Conservation (phyloP, 1,284 basidiomycete species). For the Moesziomyces sp. region DNA sequence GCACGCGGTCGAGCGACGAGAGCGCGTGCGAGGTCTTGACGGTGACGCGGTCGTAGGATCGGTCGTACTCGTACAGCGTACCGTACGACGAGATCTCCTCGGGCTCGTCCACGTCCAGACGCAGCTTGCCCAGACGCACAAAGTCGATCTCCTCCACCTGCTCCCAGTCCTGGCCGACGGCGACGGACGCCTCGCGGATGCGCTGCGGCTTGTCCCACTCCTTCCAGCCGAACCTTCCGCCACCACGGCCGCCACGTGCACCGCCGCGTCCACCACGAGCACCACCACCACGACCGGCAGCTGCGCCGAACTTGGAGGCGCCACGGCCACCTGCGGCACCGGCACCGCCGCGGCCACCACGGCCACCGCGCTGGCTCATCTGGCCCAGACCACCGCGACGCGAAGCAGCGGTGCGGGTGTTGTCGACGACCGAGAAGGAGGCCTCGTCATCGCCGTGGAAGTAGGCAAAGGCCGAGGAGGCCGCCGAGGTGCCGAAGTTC, state of each 20-base stretch:
- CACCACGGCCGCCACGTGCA: constrained; percentile 46
- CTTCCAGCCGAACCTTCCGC: constrained; percentile 81
- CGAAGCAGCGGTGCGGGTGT: constrained; percentile 69
- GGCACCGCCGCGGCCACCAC: constrained; percentile 61
- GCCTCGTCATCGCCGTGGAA: constrained; percentile 99
- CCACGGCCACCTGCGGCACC: constrained; percentile 49
- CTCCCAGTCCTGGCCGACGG: constrained; percentile 89
- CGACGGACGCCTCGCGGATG: constrained; percentile 91
- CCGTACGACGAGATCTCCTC: constrained; percentile 78
- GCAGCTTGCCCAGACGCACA: constrained; percentile 87
- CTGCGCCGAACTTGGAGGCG: constrained; percentile 53
- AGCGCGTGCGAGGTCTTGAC: constrained; percentile 85
- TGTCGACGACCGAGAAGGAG: constrained; percentile 95
- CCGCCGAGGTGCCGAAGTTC: constrained; percentile 52
- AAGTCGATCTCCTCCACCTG: constrained; percentile 98
- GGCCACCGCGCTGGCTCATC: constrained; percentile 64
- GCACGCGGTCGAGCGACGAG: constrained; percentile 91
- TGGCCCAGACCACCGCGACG: constrained; percentile 69
- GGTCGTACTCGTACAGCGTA: constrained; percentile 91
- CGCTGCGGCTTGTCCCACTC: constrained; percentile 94
- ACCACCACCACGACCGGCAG: constrained; percentile 53
- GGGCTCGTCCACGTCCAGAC: constrained; percentile 78
- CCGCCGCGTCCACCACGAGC: constrained; percentile 69
- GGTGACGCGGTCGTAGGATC: constrained; percentile 93
- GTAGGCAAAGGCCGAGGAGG: constrained; percentile 88